phyloP scores from a whole-genome alignment of 768 basidiomycete species.

The Russula vinacea region DNA sequence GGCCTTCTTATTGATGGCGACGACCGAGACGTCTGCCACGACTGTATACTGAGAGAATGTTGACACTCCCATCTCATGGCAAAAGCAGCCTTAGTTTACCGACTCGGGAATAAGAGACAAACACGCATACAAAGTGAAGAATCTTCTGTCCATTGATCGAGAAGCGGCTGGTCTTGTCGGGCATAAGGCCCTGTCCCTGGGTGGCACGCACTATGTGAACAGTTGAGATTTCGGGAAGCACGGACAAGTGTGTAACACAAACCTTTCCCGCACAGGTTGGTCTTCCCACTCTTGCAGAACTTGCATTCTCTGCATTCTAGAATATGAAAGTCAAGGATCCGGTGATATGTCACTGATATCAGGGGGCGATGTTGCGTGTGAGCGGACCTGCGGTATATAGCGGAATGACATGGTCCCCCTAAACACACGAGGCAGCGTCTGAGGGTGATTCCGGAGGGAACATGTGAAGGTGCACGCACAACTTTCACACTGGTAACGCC shows the following conservation, averaged over 20 bases:
- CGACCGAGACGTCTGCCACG: constrained; percentile 94
- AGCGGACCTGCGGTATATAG: constrained; percentile 84
- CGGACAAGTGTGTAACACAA: constrained; percentile 15
- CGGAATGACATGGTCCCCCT: constrained; percentile 96
- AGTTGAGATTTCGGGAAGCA: neutral
- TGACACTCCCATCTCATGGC: constrained; percentile 88
- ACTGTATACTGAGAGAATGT: constrained; percentile 99
- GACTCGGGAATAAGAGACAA: neutral
- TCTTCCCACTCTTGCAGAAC: constrained; percentile 98
- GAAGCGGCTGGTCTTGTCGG: constrained; percentile 86
- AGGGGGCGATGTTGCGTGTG: neutral
- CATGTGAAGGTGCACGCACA: constrained; percentile 37
- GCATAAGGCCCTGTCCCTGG: constrained; percentile 94
- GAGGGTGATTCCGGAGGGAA: constrained; percentile 6
- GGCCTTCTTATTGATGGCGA: constrained; percentile 79
- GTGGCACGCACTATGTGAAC: constrained; percentile 71
- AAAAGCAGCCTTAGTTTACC: neutral
- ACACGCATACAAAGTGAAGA: constrained; percentile 77
- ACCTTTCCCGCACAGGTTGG: constrained; percentile 97
- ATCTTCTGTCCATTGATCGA: constrained; percentile 82
- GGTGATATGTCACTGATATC: neutral
- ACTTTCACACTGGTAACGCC: constrained; percentile 79
- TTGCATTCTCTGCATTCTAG: constrained; percentile 92
- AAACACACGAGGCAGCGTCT: constrained; percentile 1
- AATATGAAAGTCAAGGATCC: constrained; percentile 10